Conservation (phyloP, 2,329 filamentous ascomycete species). For the Talaromyces piceae region DNA sequence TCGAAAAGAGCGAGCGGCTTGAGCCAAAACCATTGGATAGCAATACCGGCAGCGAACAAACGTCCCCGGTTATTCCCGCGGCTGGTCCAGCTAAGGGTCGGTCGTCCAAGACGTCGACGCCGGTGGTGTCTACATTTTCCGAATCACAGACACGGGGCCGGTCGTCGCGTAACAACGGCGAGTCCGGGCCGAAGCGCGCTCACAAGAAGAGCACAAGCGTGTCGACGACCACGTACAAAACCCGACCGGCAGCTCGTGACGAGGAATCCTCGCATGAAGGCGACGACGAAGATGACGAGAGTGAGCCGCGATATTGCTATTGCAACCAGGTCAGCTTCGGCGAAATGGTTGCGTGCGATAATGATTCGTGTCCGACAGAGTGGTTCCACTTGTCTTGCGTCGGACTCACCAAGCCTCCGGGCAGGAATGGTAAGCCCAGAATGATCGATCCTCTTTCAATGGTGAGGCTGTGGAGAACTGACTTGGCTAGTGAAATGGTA, state of each 20-base stretch:
- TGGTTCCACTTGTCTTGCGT: constrained; percentile 83
- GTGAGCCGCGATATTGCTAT: constrained; percentile 71
- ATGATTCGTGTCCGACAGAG: constrained; percentile 62
- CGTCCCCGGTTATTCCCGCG: constrained; percentile 12
- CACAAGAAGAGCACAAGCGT: constrained; percentile 25
- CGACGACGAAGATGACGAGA: constrained; percentile 58
- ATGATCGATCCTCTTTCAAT: not conserved
- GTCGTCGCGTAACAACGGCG: constrained; percentile 27
- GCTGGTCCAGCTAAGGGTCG: constrained; percentile 23
- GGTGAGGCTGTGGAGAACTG: not conserved
- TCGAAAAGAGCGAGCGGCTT: constrained; percentile 28
- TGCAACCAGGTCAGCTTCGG: constrained; percentile 75
- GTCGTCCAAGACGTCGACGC: constrained; percentile 36
- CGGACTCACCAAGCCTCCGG: constrained; percentile 70
- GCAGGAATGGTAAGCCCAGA: constrained; percentile 58
- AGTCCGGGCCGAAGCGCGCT: constrained; percentile 28
- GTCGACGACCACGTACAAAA: constrained; percentile 18
- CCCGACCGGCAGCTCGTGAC: constrained; percentile 26
- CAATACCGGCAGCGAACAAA: constrained; percentile 27
- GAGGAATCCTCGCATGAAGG: constrained; percentile 40
- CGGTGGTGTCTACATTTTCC: constrained; percentile 29
- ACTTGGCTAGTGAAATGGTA: constrained; percentile 65
- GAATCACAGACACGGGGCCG: constrained; percentile 26
- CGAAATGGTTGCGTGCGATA: constrained; percentile 78
- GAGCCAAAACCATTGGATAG: constrained; percentile 25